Conservation (phyloP, 2,329 filamentous ascomycete species). For the Trichoderma endophyticum region DNA sequence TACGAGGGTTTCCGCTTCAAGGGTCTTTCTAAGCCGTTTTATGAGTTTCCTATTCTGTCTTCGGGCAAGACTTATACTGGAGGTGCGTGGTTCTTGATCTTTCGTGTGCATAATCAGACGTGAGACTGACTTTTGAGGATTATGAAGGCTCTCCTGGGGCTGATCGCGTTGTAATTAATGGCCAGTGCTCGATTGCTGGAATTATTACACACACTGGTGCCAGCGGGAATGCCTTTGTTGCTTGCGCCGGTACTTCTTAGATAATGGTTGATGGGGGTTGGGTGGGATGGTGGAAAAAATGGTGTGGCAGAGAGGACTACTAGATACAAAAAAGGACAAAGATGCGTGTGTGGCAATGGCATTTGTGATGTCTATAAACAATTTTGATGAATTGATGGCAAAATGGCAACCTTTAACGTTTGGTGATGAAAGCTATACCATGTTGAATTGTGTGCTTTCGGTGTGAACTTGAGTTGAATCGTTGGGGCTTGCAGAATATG, state of each 20-base stretch:
- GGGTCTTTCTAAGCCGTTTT: constrained; percentile 31
- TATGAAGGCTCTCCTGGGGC: constrained; percentile 50
- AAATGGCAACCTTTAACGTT: accelerated
- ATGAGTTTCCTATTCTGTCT: constrained; percentile 38
- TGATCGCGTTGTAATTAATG: constrained; percentile 62
- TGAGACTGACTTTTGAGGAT: neutral
- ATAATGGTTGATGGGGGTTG: neutral
- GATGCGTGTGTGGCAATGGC: no score
- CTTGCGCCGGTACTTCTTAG: constrained; percentile 39
- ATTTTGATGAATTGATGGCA: neutral
- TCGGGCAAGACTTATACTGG: constrained; percentile 33
- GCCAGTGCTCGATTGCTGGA: constrained; percentile 53
- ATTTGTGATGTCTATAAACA: neutral
- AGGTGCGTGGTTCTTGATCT: constrained; percentile 23
- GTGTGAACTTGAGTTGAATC: neutral
- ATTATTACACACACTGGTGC: constrained; percentile 69
- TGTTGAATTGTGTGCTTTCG: neutral
- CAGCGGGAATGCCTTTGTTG: constrained; percentile 64
- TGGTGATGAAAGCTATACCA: neutral
- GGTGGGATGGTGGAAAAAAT: neutral
- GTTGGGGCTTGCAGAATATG: neutral
- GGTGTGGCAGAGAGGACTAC: no score
- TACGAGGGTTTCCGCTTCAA: constrained; percentile 36
- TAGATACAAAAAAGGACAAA: neutral
- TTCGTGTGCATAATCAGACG: no score